Evolutionary conservation across 331 rosid species (phyloP).

Genomic region (Acacia concinna): DNA sequence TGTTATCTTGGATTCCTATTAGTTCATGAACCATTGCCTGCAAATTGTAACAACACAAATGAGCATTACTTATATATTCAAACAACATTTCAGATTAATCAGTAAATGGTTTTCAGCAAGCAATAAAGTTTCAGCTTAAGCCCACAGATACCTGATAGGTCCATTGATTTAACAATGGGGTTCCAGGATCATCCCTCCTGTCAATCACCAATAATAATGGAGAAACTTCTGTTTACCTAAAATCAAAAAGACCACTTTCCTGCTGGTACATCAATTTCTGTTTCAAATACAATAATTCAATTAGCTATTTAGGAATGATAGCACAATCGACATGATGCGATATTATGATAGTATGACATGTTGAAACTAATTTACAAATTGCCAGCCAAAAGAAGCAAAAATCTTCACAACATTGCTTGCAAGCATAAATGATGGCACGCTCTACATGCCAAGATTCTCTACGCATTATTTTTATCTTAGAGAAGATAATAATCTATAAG

Average conservation of each 20-base stretch:
- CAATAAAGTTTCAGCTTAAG: not conserved
- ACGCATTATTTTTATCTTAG: not conserved
- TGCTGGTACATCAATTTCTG: conserved; percentile 97
- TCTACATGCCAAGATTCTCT: not conserved
- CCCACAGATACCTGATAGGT: conserved; percentile 77
- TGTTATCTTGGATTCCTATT: conserved; percentile 91
- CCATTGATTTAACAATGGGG: conserved; percentile 91
- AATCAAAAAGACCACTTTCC: conserved; percentile 92
- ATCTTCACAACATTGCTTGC: not conserved
- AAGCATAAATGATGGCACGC: not conserved
- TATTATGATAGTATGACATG: conserved; percentile 15
- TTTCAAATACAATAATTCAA: conserved; percentile 35
- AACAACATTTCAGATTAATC: conserved; percentile 13
- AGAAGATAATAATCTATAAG: not conserved
- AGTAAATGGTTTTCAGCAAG: conserved; percentile 20
- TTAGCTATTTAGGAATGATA: conserved; percentile 32
- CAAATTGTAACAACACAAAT: conserved; percentile 26
- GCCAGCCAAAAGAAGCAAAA: conserved; percentile 6
- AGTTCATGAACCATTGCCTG: conserved; percentile 99
- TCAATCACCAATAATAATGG: conserved; percentile 90
- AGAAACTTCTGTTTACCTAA: conserved; percentile 82
- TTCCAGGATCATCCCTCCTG: conserved; percentile 93
- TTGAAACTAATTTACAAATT: not conserved
- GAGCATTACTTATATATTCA: conserved; percentile 14
- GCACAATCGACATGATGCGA: conserved; percentile 25